Evolutionary conservation across 257 asterid genomes (phyloP).

Genomic region (Jasminum sambac): DNA sequence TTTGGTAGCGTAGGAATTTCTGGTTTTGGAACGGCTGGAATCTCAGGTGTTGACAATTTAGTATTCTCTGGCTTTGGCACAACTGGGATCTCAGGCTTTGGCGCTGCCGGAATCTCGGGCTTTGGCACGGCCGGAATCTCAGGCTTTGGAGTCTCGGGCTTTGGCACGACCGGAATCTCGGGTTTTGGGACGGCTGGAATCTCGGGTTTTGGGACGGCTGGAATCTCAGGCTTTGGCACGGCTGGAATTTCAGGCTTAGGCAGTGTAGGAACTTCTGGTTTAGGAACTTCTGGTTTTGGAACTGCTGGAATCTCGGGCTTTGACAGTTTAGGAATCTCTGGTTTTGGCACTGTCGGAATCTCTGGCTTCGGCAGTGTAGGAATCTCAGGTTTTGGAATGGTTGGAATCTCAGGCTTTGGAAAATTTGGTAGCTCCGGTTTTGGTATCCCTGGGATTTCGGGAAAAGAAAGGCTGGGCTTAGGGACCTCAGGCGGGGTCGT

Average conservation of each 20-base stretch:
- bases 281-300: slow-evolving; percentile 11
- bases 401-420: slow-evolving; percentile 13
- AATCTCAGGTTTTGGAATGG: slow-evolving; percentile 6
- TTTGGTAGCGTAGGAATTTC: neutral
- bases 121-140: slow-evolving; percentile 11
- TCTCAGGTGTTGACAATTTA: neutral
- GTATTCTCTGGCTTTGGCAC: slow-evolving; percentile 7
- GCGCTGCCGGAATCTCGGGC: slow-evolving; percentile 9
- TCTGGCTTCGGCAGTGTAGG: slow-evolving; percentile 8
- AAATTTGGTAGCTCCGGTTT: slow-evolving; percentile 6
- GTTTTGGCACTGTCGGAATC: neutral
- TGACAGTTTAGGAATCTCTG: neutral
- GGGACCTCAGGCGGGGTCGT: slow-evolving; percentile 18
- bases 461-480: slow-evolving; percentile 8
- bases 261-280: slow-evolving; percentile 4
- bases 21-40: neutral
- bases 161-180: neutral
- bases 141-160: slow-evolving; percentile 13
- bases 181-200: slow-evolving; percentile 5
- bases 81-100: slow-evolving; percentile 24
- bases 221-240: neutral
- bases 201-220: slow-evolving; percentile 17
- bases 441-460: neutral
- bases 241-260: slow-evolving; percentile 17
- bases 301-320: slow-evolving; percentile 16